Evolutionary conservation across 2,329 filamentous ascomycete genomes (phyloP).

Genomic region (Trichoderma afroharzianum): DNA sequence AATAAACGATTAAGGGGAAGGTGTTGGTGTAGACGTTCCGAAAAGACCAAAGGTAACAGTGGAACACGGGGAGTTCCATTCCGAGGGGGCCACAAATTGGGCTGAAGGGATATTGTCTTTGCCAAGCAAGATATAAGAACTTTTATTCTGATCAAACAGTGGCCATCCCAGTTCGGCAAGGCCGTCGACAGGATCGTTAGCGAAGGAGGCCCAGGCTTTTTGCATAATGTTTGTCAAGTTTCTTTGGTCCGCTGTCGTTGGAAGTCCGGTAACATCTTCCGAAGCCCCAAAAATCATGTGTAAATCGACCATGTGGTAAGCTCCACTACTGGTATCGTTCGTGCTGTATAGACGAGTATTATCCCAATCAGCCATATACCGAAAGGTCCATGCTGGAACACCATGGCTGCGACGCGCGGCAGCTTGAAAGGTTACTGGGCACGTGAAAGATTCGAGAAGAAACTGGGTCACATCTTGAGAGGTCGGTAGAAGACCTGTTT

Average conservation of each 20-base stretch:
- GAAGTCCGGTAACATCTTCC: background rate
- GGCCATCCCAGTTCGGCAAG: background rate
- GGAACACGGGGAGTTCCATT: background rate
- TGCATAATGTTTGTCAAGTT: background rate
- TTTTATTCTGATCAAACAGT: background rate
- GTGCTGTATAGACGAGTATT: background rate
- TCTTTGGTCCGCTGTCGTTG: background rate
- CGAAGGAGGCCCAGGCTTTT: background rate
- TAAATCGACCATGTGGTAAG: background rate
- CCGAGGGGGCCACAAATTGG: background rate
- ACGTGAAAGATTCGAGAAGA: background rate
- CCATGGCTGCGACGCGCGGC: background rate
- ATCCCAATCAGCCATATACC: background rate
- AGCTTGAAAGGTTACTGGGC: background rate
- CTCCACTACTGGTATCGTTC: background rate
- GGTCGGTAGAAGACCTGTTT: background rate
- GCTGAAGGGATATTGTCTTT: background rate
- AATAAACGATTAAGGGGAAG: background rate
- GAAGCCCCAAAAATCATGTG: background rate
- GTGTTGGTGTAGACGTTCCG: background rate
- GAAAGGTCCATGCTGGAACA: background rate
- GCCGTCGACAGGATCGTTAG: background rate
- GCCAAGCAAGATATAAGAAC: background rate
- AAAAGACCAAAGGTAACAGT: background rate
- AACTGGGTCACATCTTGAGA: background rate